Percentiles rank a stretch among this genome's conserved stretches.
Evolutionary conservation across 129 eudicot genomes (phyloP).

Genomic region (Pulicaria dysenterica): DNA sequence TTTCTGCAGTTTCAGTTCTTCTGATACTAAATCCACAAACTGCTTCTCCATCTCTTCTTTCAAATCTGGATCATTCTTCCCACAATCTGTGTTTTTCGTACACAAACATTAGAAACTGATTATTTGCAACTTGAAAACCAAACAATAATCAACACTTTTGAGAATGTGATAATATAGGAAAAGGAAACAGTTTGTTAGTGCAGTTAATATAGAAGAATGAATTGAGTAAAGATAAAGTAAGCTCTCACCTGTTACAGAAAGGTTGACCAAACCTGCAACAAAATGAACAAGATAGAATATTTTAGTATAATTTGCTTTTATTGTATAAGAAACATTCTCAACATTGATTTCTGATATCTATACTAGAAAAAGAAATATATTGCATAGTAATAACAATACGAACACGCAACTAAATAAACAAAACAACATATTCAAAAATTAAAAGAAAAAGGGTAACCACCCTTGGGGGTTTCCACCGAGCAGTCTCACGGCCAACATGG

Average conservation of each 20-base stretch:
- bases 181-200: background rate
- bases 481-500: no score
- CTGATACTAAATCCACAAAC: conserved; percentile 68
- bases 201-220: background rate
- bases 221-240: conserved; percentile 6
- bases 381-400: no score
- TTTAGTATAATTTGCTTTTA: conserved; percentile 22
- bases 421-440: no score
- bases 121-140: background rate
- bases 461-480: no score
- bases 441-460: no score
- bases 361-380: no score
- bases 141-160: background rate
- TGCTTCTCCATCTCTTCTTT: conserved; percentile 92
- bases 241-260: conserved; percentile 69
- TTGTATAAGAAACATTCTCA: background rate
- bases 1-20: conserved; percentile 72
- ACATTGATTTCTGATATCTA: background rate
- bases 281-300: conserved; percentile 5
- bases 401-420: no score
- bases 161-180: background rate
- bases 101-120: background rate
- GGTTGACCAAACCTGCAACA: conserved; percentile 84
- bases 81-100: conserved; percentile 55
- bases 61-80: conserved; percentile 79